Conservation (phyloP, 805 yeast genomes). For the Metschnikowia koreensis region DNA sequence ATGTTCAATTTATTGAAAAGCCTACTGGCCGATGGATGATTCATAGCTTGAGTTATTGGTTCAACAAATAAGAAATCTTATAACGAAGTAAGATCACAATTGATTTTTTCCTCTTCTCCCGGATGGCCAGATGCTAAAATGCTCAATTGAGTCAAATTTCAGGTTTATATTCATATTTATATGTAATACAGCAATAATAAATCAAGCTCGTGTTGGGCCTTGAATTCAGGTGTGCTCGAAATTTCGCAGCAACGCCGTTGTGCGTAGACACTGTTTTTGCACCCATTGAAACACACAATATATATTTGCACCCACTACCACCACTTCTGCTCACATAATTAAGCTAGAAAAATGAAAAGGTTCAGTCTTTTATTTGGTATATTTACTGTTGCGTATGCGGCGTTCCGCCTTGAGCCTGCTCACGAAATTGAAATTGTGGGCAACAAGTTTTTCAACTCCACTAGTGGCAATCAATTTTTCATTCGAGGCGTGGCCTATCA, state of each 20-base stretch:
- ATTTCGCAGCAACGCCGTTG: neutral
- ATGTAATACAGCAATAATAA: too few species aligned
- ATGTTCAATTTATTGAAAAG: too few species aligned
- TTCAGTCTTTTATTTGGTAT: neutral
- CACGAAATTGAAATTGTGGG: conserved; percentile 59
- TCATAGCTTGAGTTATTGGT: too few species aligned
- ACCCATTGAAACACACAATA: conserved; percentile 6
- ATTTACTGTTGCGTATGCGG: neutral
- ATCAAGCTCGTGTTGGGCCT: too few species aligned
- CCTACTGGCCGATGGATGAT: too few species aligned
- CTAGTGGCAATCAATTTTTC: conserved; percentile 78
- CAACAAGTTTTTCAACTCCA: conserved; percentile 71
- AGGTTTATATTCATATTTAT: neutral
- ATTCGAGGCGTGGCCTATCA: conserved; percentile 89
- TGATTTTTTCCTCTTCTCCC: too few species aligned
- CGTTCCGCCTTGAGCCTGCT: conserved; percentile 11
- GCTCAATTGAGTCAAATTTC: too few species aligned
- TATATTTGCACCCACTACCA: neutral
- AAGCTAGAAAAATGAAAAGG: neutral
- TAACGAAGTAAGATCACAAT: too few species aligned
- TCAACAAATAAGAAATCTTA: too few species aligned
- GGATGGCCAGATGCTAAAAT: too few species aligned
- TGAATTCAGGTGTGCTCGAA: too few species aligned
- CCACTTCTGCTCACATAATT: neutral
- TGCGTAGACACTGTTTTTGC: conserved; percentile 4